Conservation (phyloP, 805 yeast species). For the Saccharomycopsis babjevae region DNA sequence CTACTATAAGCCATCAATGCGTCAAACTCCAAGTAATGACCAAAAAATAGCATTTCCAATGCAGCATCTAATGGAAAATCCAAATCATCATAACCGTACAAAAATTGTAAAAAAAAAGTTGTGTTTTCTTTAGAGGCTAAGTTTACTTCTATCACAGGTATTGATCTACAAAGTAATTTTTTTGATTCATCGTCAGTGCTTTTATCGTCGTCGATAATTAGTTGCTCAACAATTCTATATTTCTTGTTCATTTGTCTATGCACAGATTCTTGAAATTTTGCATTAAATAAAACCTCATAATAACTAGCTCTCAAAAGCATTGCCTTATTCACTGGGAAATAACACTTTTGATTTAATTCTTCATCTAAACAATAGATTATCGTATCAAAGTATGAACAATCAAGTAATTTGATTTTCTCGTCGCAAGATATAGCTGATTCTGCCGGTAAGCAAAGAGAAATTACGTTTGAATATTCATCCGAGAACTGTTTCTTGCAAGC, state of each 20-base stretch:
- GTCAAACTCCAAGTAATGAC: constrained; percentile 33
- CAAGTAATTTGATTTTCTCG: background rate
- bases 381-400: background rate
- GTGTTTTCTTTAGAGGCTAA: constrained; percentile 29
- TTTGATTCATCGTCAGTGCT: background rate
- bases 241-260: background rate
- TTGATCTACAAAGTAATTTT: constrained; percentile 1
- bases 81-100: constrained; percentile 49
- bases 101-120: constrained; percentile 41
- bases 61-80: constrained; percentile 41
- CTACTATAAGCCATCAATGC: background rate
- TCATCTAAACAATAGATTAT: constrained; percentile 3
- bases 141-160: constrained; percentile 28
- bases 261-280: constrained; percentile 25
- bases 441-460: background rate
- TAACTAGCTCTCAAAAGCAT: constrained; percentile 53
- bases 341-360: constrained; percentile 21
- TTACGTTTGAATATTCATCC: background rate
- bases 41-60: constrained; percentile 45
- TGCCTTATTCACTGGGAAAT: constrained; percentile 56
- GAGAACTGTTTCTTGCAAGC: constrained; percentile 20
- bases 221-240: constrained; percentile 3
- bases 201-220: background rate
- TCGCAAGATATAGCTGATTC: background rate
- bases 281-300: constrained; percentile 51